Evolutionary conservation across 306 rosid genomes (phyloP).

Genomic region (Cicer bijugum): DNA sequence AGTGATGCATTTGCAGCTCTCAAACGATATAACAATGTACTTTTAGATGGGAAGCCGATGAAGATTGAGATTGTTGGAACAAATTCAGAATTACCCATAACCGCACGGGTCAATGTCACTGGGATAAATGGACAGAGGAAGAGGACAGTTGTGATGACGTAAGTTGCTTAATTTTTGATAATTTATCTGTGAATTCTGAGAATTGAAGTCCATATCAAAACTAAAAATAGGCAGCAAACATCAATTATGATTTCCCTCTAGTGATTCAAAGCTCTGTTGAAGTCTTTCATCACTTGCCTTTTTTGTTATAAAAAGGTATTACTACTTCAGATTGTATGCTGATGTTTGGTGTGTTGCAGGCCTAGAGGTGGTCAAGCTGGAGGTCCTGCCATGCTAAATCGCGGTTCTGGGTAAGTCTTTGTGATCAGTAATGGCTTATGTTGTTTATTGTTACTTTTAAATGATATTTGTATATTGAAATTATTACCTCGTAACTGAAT

Average conservation of each 20-base stretch:
- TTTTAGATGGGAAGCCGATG: conserved; percentile 94
- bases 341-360: conserved; percentile 52
- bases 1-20: conserved; percentile 97
- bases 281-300: not conserved
- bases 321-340: conserved; percentile 22
- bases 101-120: conserved; percentile 86
- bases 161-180: conserved; percentile 45
- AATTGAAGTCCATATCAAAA: not conserved
- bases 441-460: not conserved
- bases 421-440: not conserved
- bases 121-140: conserved; percentile 80
- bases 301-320: not conserved
- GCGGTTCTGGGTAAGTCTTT: conserved; percentile 69
- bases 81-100: conserved; percentile 63
- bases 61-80: conserved; percentile 88
- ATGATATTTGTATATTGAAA: not conserved
- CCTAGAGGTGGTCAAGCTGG: conserved; percentile 61
- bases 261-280: not conserved
- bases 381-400: conserved; percentile 51
- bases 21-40: conserved; percentile 83
- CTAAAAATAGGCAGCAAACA: not conserved
- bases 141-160: conserved; percentile 87
- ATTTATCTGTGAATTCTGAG: not conserved
- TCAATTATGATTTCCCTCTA: not conserved
- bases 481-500: not conserved